These are phyloP conservation scores for Populus simonii DNA, from an alignment of 345 rosid genomes.

Conservation along the genomic window DNA sequence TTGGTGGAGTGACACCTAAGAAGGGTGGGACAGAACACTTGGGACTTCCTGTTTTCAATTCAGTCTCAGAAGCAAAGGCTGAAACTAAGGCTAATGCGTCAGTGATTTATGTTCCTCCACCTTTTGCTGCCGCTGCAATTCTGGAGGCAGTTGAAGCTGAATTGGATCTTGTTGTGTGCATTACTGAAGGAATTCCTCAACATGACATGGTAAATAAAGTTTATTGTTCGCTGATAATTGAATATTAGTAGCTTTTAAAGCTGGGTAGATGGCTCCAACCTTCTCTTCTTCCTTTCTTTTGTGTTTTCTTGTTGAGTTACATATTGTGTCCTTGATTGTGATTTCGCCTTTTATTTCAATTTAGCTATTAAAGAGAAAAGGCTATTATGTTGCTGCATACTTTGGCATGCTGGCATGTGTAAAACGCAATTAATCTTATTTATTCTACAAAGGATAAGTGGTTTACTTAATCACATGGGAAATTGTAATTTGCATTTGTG, in stretches of 20 bases:
- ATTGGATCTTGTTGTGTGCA: conserved; percentile 85
- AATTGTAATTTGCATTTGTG: background rate
- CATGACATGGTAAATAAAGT: conserved; percentile 74
- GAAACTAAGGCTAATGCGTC: conserved; percentile 96
- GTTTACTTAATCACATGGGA: background rate
- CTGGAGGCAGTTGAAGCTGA: conserved; percentile 95
- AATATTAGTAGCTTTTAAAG: no score
- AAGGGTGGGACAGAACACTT: conserved; percentile 96
- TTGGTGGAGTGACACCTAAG: conserved; percentile 97
- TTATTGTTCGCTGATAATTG: background rate
- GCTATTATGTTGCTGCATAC: no score
- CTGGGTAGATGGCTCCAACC: no score
- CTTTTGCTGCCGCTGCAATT: conserved; percentile 93
- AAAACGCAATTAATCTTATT: background rate
- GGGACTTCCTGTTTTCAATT: conserved; percentile 88
- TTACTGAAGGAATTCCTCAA: conserved; percentile 95
- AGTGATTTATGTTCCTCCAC: conserved; percentile 89
- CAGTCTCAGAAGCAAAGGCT: conserved; percentile 94
- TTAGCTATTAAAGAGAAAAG: background rate
- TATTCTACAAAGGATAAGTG: background rate
- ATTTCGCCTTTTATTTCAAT: background rate
- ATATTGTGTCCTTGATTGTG: background rate
- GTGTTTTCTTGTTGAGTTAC: no score
- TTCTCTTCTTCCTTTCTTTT: no score
- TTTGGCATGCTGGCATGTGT: background rate